Evolutionary conservation across 208 protist genomes (phyloP).

Genomic region (Acanthamoeba lenticulata): DNA sequence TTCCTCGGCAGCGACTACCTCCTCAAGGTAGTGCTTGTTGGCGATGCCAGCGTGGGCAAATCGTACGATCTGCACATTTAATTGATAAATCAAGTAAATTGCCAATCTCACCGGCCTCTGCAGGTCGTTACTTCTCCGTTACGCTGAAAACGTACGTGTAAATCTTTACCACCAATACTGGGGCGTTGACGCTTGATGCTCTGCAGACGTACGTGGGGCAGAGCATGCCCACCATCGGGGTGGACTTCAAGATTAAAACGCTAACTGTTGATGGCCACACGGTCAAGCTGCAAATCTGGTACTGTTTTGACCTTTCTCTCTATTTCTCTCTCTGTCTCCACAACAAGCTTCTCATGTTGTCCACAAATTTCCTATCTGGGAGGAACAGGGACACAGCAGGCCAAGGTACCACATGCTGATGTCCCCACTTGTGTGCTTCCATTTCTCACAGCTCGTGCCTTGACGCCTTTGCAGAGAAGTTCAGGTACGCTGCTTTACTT

Average conservation of each 20-base stretch:
- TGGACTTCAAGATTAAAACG: conserved; percentile 93
- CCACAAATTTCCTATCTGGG: background rate
- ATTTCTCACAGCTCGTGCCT: background rate
- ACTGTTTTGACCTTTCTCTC: background rate
- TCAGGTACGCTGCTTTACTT: background rate
- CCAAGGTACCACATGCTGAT: background rate
- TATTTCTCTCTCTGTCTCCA: background rate
- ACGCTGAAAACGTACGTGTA: too few relatives aligned
- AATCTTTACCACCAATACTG: too few relatives aligned
- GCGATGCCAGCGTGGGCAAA: background rate
- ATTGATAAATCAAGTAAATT: too few relatives aligned
- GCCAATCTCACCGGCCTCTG: too few relatives aligned
- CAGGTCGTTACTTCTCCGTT: too few relatives aligned
- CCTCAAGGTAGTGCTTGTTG: background rate
- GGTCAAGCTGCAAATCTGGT: conserved; percentile 91
- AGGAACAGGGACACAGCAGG: background rate
- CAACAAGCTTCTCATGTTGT: background rate
- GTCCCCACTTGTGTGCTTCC: background rate
- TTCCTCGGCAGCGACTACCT: too few relatives aligned
- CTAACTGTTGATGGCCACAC: conserved; percentile 91
- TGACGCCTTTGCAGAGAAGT: background rate
- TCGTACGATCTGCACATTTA: background rate
- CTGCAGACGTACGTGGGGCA: background rate
- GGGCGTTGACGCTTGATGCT: too few relatives aligned
- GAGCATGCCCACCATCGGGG: conserved; percentile 72